Conservation (phyloP, 108 stramenopile species). For the Nannochloropsis gaditana region DNA sequence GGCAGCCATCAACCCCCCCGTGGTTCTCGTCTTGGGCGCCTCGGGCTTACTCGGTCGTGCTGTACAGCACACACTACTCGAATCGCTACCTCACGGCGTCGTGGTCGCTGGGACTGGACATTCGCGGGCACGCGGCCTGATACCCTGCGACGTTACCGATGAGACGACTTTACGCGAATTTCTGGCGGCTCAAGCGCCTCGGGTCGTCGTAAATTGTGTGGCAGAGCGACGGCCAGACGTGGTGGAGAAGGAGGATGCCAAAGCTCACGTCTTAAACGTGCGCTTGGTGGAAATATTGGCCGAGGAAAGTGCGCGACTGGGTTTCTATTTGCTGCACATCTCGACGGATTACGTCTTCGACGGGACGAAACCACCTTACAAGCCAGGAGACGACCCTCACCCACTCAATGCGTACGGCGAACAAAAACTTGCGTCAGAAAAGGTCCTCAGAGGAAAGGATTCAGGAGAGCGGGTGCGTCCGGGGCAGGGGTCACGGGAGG, state of each 20-base stretch:
- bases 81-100: neutral
- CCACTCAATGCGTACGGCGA: neutral
- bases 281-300: neutral
- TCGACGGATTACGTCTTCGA: neutral
- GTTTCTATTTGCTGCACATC: neutral
- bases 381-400: neutral
- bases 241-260: neutral
- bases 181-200: neutral
- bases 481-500: neutral
- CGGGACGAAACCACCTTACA: neutral
- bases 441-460: neutral
- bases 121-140: neutral
- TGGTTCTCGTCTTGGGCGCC: neutral
- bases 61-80: neutral
- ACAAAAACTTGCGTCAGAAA: neutral
- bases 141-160: neutral
- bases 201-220: neutral
- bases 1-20: too few species aligned
- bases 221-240: constrained; percentile 16
- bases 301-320: neutral
- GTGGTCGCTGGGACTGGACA: neutral
- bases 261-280: neutral
- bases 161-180: neutral
- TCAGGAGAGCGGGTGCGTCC: neutral
- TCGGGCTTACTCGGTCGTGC: neutral